phyloP scores from a whole-genome alignment of 129 eudicot genomes.

The Helichrysum umbraculigerum region DNA sequence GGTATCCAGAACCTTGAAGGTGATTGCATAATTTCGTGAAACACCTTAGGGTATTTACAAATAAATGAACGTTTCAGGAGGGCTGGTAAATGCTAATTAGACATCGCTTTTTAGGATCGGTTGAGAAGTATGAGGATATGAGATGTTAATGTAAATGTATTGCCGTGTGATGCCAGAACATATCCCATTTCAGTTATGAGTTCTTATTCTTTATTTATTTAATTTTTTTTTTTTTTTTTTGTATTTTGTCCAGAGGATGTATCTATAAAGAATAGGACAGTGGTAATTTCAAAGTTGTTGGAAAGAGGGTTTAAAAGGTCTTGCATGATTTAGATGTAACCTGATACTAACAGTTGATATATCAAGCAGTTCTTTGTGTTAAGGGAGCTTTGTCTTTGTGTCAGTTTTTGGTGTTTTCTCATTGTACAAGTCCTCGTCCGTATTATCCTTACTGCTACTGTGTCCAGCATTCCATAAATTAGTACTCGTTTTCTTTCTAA shows the following conservation, averaged over 20 bases:
- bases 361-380: not conserved
- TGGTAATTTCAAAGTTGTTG: not conserved
- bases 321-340: conserved; percentile 3
- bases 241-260: not conserved
- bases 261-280: not conserved
- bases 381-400: not conserved
- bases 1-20: not conserved
- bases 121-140: not conserved
- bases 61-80: not conserved
- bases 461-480: not conserved
- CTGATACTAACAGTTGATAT: not conserved
- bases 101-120: not conserved
- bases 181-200: not conserved
- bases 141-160: not conserved
- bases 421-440: not conserved
- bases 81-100: not conserved
- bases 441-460: not conserved
- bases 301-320: not conserved
- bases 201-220: not conserved
- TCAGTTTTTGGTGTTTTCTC: conserved; percentile 5
- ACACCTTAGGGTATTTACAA: not conserved
- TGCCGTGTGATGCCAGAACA: not conserved
- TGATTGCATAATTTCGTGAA: not conserved
- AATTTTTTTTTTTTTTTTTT: too few species aligned
- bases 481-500: not conserved